phyloP scores from a whole-genome alignment of 1,284 basidiomycete species.

The Afroboletus lepidellus region DNA sequence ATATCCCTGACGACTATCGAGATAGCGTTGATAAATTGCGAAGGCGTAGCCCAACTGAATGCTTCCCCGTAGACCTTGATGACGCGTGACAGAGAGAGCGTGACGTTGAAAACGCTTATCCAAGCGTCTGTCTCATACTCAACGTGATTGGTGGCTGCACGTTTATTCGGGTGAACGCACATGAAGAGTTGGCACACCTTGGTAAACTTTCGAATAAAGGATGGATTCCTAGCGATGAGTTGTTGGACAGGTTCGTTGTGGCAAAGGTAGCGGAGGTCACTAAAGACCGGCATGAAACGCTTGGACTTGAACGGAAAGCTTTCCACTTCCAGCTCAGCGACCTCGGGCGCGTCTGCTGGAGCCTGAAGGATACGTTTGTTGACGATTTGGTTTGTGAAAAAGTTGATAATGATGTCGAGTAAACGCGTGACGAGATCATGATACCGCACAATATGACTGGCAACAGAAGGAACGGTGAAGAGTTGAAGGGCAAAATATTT shows the following conservation, averaged over 20 bases:
- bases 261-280: conserved; percentile 77
- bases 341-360: conserved; percentile 26
- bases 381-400: conserved; percentile 84
- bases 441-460: conserved; percentile 73
- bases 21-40: conserved; percentile 69
- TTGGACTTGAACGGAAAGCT: conserved; percentile 88
- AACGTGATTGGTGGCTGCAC: conserved; percentile 80
- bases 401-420: conserved; percentile 78
- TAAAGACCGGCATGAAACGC: conserved; percentile 89
- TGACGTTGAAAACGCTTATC: conserved; percentile 92
- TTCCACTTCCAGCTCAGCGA: conserved; percentile 67
- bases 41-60: conserved; percentile 56
- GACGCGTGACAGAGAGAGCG: conserved; percentile 82
- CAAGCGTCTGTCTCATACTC: conserved; percentile 94
- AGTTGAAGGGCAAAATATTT: conserved; percentile 90
- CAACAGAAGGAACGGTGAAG: conserved; percentile 86
- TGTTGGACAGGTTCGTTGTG: conserved; percentile 76
- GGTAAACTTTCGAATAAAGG: conserved; percentile 50
- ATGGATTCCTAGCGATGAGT: conserved; percentile 65
- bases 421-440: conserved; percentile 76
- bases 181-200: conserved; percentile 85
- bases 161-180: conserved; percentile 85
- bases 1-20: conserved; percentile 72
- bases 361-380: conserved; percentile 63
- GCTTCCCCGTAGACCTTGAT: conserved; percentile 88